Evolutionary conservation across 257 asterid species (phyloP), one percentile per base, ranked within the genome.

Genomic region (Solanum peruvianum): DNA sequence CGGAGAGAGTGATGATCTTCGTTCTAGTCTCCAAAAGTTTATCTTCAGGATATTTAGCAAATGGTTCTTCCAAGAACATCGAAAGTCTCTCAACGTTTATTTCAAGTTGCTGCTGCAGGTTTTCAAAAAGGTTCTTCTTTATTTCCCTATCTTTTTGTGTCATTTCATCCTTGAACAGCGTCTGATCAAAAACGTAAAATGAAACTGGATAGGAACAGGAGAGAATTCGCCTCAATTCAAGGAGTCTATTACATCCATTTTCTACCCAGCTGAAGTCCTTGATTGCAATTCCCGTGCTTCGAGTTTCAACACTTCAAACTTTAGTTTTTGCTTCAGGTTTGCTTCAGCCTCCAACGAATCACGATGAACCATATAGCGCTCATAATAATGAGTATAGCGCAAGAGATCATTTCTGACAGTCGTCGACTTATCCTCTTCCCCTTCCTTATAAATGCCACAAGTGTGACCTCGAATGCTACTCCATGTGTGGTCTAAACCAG

Each of bases 71-170:
- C 49, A 93, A 72, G 88, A 42, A 42, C 94, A 87, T 90, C 6
- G 95, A 93, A 49, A 94, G 91, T 56, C 89, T 87, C 78, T 93
- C 97, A 35, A 91, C 41, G 86, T 92, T 91, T 15, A 84, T 85
- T 89, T 92, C 95, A 14, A 94, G 94, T 85, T 92, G 95, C 83
- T 93, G 94, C 84, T 94, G 95, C 86, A 89, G 95, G 86, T 92
- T 89, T 93, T 94, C 95, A 14, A 94, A 94, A 73, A 94, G 93
- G 88, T 90, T 88, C 91, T 93, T 93, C 89, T 90, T 94, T 84
- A 93, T 90, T 45, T 87, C 89, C 85, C 25, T 90, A 82, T 92
- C 93, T 27, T 90, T 33, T 69, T 60, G 15, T 31, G 90, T 90
- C 95, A 90, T 90, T 64, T 88, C 92, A 15, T 83, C 75, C 87